These are phyloP conservation scores for Aspergillus sp. DNA, from an alignment of 2,329 filamentous ascomycete species.

Conservation along the genomic window DNA sequence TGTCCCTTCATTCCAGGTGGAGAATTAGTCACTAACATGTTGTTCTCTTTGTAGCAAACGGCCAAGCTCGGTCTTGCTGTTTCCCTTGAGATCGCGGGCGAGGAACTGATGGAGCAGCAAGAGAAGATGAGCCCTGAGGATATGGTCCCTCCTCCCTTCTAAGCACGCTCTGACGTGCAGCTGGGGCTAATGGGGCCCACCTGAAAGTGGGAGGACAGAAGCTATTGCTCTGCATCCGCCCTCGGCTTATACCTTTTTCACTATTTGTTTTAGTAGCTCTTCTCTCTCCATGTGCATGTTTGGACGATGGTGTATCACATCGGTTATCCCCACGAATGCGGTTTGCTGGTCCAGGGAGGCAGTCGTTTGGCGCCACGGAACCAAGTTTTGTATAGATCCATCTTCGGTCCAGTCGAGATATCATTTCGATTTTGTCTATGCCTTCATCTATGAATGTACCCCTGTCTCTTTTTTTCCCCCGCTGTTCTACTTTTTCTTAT, in stretches of 20 bases:
- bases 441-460: conserved; percentile 29
- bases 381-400: conserved; percentile 43
- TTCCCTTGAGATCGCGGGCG: conserved; percentile 80
- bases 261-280: conserved; percentile 49
- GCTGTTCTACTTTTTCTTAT: conserved; percentile 26
- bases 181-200: conserved; percentile 19
- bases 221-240: conserved; percentile 14
- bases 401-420: conserved; percentile 25
- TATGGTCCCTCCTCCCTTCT: conserved; percentile 53
- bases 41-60: conserved; percentile 67
- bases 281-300: conserved; percentile 37
- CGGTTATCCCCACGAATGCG: conserved; percentile 34
- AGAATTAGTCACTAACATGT: conserved; percentile 18
- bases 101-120: conserved; percentile 85
- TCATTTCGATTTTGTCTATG: conserved; percentile 24
- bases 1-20: neutral
- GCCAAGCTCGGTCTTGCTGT: conserved; percentile 94
- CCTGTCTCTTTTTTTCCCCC: conserved; percentile 25
- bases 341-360: conserved; percentile 37
- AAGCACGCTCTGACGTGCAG: conserved; percentile 26
- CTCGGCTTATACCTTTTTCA: conserved; percentile 33
- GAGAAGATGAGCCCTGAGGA: conserved; percentile 54
- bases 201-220: conserved; percentile 7
- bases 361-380: conserved; percentile 43
- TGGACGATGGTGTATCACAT: conserved; percentile 36